These are phyloP conservation scores for Phaeotremella fagi DNA, from an alignment of 768 basidiomycete species.

Conservation along the genomic window DNA sequence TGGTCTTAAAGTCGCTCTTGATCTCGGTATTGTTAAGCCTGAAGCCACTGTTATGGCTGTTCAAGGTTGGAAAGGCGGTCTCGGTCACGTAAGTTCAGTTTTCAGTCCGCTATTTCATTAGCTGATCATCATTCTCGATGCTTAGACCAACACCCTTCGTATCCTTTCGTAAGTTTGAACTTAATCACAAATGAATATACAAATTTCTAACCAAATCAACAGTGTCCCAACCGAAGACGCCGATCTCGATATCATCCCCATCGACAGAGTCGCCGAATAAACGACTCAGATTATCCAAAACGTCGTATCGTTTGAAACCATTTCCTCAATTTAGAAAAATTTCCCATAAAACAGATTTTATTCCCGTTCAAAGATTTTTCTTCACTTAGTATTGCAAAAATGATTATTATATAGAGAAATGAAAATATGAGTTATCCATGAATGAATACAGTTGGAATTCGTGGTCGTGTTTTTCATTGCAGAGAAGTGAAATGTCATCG, in stretches of 20 bases:
- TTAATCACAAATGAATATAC: neutral
- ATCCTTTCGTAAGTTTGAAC: slow-evolving; percentile 29
- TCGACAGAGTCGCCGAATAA: slow-evolving; percentile 24
- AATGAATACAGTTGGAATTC: too few relatives aligned
- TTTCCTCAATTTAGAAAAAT: too few relatives aligned
- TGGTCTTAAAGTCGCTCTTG: slow-evolving; percentile 73
- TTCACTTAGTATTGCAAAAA: too few relatives aligned
- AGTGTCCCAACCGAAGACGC: slow-evolving; percentile 45
- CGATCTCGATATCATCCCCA: slow-evolving; percentile 47
- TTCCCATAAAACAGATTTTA: too few relatives aligned
- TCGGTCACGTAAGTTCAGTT: slow-evolving; percentile 62
- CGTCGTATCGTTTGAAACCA: too few relatives aligned
- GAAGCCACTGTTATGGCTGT: slow-evolving; percentile 88
- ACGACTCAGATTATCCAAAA: too few relatives aligned
- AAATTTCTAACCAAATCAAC: neutral
- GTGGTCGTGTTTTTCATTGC: too few relatives aligned
- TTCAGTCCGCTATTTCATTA: neutral
- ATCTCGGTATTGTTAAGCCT: slow-evolving; percentile 77
- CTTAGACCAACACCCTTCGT: slow-evolving; percentile 48
- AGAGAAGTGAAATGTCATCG: too few relatives aligned
- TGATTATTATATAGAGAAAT: too few relatives aligned
- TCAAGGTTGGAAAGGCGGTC: slow-evolving; percentile 98
- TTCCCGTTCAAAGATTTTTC: too few relatives aligned
- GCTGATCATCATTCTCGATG: slow-evolving; percentile 1
- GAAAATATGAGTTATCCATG: too few relatives aligned